A percentile compares a stretch with the other conserved stretches of the same genome.
These are phyloP conservation scores for Lasiodiplodia citricola DNA, from an alignment of 2,329 filamentous ascomycete genomes.

Conservation along the genomic window DNA sequence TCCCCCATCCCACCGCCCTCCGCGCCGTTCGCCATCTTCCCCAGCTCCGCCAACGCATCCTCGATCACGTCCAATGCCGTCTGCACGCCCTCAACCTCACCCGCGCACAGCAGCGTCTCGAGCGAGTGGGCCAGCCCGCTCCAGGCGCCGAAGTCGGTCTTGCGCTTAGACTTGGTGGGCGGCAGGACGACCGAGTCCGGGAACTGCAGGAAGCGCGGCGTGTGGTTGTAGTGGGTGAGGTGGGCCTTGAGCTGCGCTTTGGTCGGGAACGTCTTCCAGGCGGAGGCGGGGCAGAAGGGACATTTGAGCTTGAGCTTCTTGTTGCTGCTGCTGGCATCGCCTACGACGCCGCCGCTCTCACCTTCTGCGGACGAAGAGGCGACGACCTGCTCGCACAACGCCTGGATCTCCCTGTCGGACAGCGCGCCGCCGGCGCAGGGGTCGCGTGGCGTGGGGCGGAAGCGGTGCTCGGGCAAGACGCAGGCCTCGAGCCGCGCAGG, in stretches of 20 bases:
- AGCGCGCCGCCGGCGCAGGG: conserved; percentile 6
- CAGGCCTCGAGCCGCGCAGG: conserved; percentile 16
- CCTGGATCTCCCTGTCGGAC: background rate
- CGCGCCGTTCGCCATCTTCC: background rate
- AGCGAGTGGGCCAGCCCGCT: conserved; percentile 25
- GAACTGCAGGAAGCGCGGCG: conserved; percentile 20
- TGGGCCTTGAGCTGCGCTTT: conserved; percentile 18
- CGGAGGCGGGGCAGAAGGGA: conserved; percentile 5
- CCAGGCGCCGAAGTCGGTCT: conserved; percentile 22
- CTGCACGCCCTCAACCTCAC: conserved; percentile 24
- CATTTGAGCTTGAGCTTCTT: conserved; percentile 4
- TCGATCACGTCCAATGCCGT: conserved; percentile 20
- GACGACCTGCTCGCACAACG: background rate
- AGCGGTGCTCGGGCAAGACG: conserved; percentile 9
- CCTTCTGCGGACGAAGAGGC: background rate
- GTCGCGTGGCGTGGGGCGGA: conserved; percentile 4
- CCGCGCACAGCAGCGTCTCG: conserved; percentile 26
- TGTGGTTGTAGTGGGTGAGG: conserved; percentile 21
- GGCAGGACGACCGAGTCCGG: conserved; percentile 18
- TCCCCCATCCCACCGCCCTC: background rate
- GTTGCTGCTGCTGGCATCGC: background rate
- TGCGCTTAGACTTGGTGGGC: conserved; percentile 22
- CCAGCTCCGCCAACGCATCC: background rate
- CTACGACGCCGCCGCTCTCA: background rate
- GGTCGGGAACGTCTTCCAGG: conserved; percentile 16